These are phyloP conservation scores for Talaromyces marneffei DNA, from an alignment of 2,329 filamentous ascomycete species.

Conservation along the genomic window DNA sequence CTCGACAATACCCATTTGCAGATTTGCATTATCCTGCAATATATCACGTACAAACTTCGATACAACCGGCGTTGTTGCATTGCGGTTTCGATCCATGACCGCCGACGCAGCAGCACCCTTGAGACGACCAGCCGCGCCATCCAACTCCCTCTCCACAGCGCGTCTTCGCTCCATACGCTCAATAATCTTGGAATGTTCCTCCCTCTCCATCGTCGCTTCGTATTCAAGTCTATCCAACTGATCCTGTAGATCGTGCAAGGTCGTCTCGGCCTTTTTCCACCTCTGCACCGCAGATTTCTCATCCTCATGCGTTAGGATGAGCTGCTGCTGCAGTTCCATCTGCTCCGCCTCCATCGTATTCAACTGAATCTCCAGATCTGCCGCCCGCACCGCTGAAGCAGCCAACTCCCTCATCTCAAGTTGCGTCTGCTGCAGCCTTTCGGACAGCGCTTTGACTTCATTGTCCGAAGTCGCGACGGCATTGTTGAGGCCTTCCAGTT, in stretches of 20 bases:
- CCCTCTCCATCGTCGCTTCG: slow-evolving; percentile 71
- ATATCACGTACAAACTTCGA: slow-evolving; percentile 95
- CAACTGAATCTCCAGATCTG: slow-evolving; percentile 74
- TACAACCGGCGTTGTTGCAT: slow-evolving; percentile 59
- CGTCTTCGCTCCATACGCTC: slow-evolving; percentile 78
- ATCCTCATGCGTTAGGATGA: slow-evolving; percentile 65
- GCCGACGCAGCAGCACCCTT: slow-evolving; percentile 70
- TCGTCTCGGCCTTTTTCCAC: slow-evolving; percentile 79
- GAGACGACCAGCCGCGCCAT: slow-evolving; percentile 69
- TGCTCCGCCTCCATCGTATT: slow-evolving; percentile 76
- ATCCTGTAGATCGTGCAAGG: slow-evolving; percentile 71
- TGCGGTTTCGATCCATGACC: slow-evolving; percentile 51
- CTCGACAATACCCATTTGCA: slow-evolving; percentile 88
- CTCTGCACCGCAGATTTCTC: slow-evolving; percentile 71
- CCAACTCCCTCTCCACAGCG: slow-evolving; percentile 73
- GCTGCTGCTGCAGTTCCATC: slow-evolving; percentile 60
- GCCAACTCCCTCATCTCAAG: slow-evolving; percentile 70
- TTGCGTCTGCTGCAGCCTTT: slow-evolving; percentile 70
- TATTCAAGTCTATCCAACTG: slow-evolving; percentile 84
- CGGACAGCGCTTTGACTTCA: slow-evolving; percentile 70
- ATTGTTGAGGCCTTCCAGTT: slow-evolving; percentile 77
- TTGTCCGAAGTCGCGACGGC: slow-evolving; percentile 74
- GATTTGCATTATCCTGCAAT: slow-evolving; percentile 86
- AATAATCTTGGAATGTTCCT: slow-evolving; percentile 75
- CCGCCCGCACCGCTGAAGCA: slow-evolving; percentile 65